Evolutionary conservation across 257 asterid species (phyloP), one percentile per base, ranked within the genome.

Genomic region (Nicotiana tomentosiformis): DNA sequence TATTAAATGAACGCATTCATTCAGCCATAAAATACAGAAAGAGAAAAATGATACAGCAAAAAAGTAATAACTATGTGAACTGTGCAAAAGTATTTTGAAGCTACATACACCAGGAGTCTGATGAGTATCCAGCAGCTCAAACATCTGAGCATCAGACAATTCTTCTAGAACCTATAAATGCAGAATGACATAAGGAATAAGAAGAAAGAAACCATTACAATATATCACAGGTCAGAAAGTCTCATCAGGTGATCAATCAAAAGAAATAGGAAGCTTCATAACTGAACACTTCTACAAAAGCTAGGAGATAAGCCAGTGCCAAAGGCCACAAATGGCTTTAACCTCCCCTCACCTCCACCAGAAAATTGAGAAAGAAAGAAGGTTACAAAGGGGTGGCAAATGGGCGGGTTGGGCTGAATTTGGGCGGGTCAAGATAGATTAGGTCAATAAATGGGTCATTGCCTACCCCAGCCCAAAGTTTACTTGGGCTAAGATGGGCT

Each of bases 71-170:
- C 17, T 6, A 53, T 16, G 18, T 55, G 4, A 78, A 80, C 32
- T 35, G 46, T 14, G 46, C 8, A 37, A 30, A 33, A 83, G 60
- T 10, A 11, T 10, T 12, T 26, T 12, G 35, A 46, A 83, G 81
- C 8, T 81, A 83, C 96, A 60, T 94, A 94, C 97, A 74, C 83
- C 87, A 83, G 98, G 97, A 84, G 98, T 92, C 84, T 87, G 94
- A 86, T 91, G 85, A 87, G 88, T 88, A 83, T 93, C 93, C 85
- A 87, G 93, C 87, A 39, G 86, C 86, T 86, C 95, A 78, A 79
- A 51, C 79, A 82, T 66, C 80, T 86, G 93, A 29, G 90, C 81
- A 81, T 90, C 91, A 51, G 92, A 88, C 51, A 91, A 91, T 83
- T 90, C 96, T 23, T 91, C 97, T 83, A 90, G 82, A 62, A 80